Evolutionary conservation across 257 asterid species (phyloP), one percentile per base, ranked within the genome.

Genomic region (Paraleonurus japonicus): DNA sequence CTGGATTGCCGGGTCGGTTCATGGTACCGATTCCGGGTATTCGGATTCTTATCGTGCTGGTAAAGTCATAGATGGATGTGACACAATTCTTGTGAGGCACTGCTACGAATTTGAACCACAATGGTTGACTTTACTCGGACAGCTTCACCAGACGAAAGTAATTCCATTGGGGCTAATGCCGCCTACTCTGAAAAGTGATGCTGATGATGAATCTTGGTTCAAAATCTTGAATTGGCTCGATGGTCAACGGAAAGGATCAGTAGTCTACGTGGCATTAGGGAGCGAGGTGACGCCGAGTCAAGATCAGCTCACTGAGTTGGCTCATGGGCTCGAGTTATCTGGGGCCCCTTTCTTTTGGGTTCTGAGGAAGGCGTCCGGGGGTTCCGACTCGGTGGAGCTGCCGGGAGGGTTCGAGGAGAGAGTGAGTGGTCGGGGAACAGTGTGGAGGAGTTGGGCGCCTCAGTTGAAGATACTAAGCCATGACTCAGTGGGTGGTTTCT

Each of bases 391-490:
- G 1, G 50, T 76, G 32, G 69, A 61, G 63, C 55, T 77, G 7
- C 81, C 82, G n/a, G 73, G 43, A 0, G 80, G 85, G 69, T n/a
- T n/a, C n/a, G n/a, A n/a, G n/a, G n/a, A n/a, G n/a, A n/a, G n/a
- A n/a, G n/a, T n/a, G n/a, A n/a, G n/a, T n/a, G n/a, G n/a, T n/a
- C n/a, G n/a, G n/a, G n/a, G n/a, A n/a, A n/a, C n/a, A n/a, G n/a
- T n/a, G n/a, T n/a, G n/a, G n/a, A n/a, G n/a, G n/a, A n/a, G n/a
- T n/a, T n/a, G n/a, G 89, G 88, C 64, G 0, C 92, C 87, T 0
- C 88, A 75, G 16, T 6, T 79, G 67, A 64, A 65, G 68, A 84
- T 81, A 78, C 61, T 86, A 57, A 79, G 86, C 26, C 89, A 86
- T 48, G 82, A 67, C 1, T 80, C 89, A 0, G 67, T 79, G 3